Evolutionary conservation across 805 yeast genomes (phyloP).

Genomic region (Ogataea nakhonphanomensis): DNA sequence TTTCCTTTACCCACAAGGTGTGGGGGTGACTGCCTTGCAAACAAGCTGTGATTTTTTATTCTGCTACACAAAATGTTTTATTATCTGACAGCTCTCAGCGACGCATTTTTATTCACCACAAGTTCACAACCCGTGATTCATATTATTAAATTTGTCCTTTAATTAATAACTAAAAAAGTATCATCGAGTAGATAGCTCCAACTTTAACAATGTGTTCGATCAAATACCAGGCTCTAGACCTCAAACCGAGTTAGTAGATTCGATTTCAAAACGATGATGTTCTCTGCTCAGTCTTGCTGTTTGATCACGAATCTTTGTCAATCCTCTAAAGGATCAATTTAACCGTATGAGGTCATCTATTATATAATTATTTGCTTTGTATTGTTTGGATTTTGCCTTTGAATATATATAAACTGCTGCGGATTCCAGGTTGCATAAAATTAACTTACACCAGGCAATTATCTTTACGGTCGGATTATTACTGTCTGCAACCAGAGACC

Average conservation of each 20-base stretch:
- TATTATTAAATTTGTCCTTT: too few relatives aligned
- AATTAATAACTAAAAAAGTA: too few relatives aligned
- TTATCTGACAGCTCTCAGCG: too few relatives aligned
- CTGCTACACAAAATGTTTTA: background rate
- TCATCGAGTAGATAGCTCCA: too few relatives aligned
- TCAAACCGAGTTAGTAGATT: too few relatives aligned
- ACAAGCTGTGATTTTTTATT: background rate
- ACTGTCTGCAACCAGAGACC: too few relatives aligned
- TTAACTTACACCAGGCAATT: conserved; percentile 1
- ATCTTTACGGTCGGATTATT: background rate
- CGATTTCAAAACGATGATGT: too few relatives aligned
- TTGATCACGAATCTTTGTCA: background rate
- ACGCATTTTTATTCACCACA: too few relatives aligned
- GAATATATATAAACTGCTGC: conserved; percentile 8
- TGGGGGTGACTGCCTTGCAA: background rate
- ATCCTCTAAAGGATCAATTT: background rate
- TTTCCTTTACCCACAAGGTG: background rate
- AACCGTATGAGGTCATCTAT: background rate
- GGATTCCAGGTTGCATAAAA: conserved; percentile 8
- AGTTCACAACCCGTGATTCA: too few relatives aligned
- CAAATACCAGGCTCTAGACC: too few relatives aligned
- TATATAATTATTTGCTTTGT: background rate
- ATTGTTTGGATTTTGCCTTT: conserved; percentile 11
- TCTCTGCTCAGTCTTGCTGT: too few relatives aligned
- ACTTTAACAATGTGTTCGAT: too few relatives aligned